These are phyloP conservation scores for Graphiopsis chlorocephala DNA, from an alignment of 2,329 filamentous ascomycete species.

Conservation along the genomic window DNA sequence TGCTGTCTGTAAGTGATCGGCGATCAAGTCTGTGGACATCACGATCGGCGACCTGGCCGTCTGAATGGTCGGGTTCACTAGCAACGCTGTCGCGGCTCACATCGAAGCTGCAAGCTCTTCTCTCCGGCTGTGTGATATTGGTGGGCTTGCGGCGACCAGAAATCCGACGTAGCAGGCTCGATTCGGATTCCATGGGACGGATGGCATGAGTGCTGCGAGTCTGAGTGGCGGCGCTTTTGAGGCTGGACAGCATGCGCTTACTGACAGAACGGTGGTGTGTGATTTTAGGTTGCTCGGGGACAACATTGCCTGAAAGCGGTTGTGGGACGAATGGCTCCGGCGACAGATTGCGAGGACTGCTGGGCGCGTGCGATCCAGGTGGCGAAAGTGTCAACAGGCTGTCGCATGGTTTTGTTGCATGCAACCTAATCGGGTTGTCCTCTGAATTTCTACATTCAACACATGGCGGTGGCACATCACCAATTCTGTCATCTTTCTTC, in stretches of 20 bases:
- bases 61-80: not conserved
- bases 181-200: constrained; percentile 27
- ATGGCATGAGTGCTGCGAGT: constrained; percentile 29
- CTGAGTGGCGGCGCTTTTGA: constrained; percentile 34
- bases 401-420: not conserved
- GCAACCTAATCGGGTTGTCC: not conserved
- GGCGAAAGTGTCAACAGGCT: not conserved
- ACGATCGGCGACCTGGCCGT: not conserved
- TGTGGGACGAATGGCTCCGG: not conserved
- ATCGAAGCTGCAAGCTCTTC: constrained; percentile 30
- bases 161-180: constrained; percentile 29
- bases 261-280: constrained; percentile 34
- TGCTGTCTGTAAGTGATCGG: constrained; percentile 28
- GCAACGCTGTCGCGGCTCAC: constrained; percentile 27
- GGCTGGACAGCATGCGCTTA: constrained; percentile 35
- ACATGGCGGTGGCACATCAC: constrained; percentile 12
- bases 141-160: constrained; percentile 29
- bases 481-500: constrained; percentile 18
- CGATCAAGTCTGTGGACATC: constrained; percentile 1
- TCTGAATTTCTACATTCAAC: not conserved
- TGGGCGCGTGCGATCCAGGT: not conserved
- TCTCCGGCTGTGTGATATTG: constrained; percentile 20
- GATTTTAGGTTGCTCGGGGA: constrained; percentile 19
- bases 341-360: not conserved
- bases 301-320: not conserved